phyloP scores from a whole-genome alignment of 164 flowering plant species.

The Stephania yunnanensis region DNA sequence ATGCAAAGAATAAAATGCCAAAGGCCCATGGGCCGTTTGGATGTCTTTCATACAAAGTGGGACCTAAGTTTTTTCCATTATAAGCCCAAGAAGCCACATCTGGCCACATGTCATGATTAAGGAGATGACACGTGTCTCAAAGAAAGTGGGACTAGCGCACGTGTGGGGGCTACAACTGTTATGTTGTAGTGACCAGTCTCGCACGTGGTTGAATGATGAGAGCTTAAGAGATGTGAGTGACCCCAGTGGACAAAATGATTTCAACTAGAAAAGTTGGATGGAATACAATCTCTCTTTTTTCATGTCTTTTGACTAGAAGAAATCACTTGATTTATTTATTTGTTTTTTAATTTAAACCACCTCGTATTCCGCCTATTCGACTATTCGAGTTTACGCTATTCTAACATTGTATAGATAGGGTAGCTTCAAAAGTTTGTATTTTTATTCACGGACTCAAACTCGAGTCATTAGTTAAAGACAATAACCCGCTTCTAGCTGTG shows the following conservation, averaged over 20 bases:
- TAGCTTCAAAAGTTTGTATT: too few relatives aligned
- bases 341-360: too few relatives aligned
- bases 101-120: not conserved
- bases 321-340: not conserved
- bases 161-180: not conserved
- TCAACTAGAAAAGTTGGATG: conserved; percentile 1
- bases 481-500: too few relatives aligned
- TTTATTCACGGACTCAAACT: too few relatives aligned
- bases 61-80: too few relatives aligned
- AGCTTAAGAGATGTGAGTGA: not conserved
- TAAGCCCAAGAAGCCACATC: not conserved
- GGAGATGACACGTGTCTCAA: not conserved
- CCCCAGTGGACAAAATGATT: conserved; percentile 13
- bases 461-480: too few relatives aligned
- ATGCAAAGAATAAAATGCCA: too few relatives aligned
- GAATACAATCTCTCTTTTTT: not conserved
- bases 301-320: conserved; percentile 1
- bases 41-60: too few relatives aligned
- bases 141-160: not conserved
- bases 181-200: not conserved
- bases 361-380: too few relatives aligned
- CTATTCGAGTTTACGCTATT: too few relatives aligned
- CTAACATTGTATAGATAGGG: too few relatives aligned
- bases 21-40: too few relatives aligned
- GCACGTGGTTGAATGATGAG: not conserved